These are phyloP conservation scores for Trichophaea hybrida DNA, from an alignment of 2,329 filamentous ascomycete genomes.

Conservation along the genomic window DNA sequence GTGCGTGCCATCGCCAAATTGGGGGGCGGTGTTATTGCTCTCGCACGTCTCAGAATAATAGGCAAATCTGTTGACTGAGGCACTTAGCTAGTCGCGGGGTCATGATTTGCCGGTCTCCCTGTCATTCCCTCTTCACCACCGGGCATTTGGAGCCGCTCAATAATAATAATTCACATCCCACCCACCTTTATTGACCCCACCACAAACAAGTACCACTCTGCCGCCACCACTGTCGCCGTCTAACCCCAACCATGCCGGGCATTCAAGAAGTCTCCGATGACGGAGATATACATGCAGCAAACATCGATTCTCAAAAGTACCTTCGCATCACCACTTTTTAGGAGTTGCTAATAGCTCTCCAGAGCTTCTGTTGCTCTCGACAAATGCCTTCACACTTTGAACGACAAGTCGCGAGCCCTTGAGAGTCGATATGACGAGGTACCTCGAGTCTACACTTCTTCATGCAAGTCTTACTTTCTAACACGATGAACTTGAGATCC, in stretches of 20 bases:
- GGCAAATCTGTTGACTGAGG: too few relatives aligned
- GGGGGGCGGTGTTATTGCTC: too few relatives aligned
- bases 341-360: not conserved
- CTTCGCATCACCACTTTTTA: not conserved
- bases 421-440: not conserved
- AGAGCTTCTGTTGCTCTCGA: slow-evolving; percentile 4
- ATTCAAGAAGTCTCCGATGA: slow-evolving; percentile 3
- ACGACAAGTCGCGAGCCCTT: not conserved
- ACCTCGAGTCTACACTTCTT: not conserved
- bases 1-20: too few relatives aligned
- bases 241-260: not conserved
- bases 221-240: not conserved
- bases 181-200: not conserved
- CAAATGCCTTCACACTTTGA: not conserved
- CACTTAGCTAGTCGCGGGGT: too few relatives aligned
- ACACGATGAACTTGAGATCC: slow-evolving; percentile 1
- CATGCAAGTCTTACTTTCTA: not conserved
- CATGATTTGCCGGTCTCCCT: too few relatives aligned
- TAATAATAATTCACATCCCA: not conserved
- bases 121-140: too few relatives aligned
- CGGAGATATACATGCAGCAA: not conserved
- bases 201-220: not conserved
- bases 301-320: not conserved
- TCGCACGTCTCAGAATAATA: too few relatives aligned
- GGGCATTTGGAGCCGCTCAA: too few relatives aligned